Evolutionary conservation across 2,329 filamentous ascomycete genomes (phyloP).

Genomic region (Penicillium sp.): DNA sequence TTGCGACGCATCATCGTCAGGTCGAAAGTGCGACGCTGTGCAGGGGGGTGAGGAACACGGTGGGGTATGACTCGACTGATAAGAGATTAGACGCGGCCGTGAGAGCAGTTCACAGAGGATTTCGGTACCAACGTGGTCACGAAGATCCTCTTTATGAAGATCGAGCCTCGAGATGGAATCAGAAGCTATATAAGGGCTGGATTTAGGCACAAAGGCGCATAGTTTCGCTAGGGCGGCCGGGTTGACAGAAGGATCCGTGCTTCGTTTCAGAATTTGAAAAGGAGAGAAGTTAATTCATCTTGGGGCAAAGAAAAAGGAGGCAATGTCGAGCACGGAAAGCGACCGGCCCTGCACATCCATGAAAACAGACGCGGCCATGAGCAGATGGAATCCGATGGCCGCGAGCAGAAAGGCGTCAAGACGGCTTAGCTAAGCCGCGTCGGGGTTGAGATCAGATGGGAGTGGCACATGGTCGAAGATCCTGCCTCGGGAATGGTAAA

Average conservation of each 20-base stretch:
- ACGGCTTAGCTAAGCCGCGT: slow-evolving; percentile 27
- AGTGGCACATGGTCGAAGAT: background rate
- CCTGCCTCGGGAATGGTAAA: background rate
- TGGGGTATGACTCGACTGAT: slow-evolving; percentile 48
- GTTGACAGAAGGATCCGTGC: slow-evolving; percentile 32
- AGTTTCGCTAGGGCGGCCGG: slow-evolving; percentile 16
- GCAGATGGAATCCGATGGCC: slow-evolving; percentile 24
- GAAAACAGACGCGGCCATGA: slow-evolving; percentile 3
- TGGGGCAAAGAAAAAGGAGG: slow-evolving; percentile 2
- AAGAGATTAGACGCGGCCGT: slow-evolving; percentile 35
- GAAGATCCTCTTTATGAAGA: background rate
- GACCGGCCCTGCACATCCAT: background rate
- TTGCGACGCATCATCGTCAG: slow-evolving; percentile 42
- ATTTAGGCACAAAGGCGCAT: slow-evolving; percentile 14
- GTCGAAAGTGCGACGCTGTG: slow-evolving; percentile 41
- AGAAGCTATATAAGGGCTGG: slow-evolving; percentile 4
- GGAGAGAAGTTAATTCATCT: slow-evolving; percentile 11
- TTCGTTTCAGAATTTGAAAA: slow-evolving; percentile 31
- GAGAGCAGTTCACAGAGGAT: background rate
- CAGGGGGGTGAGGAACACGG: slow-evolving; percentile 13
- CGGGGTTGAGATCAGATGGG: background rate
- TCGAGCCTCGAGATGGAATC: background rate
- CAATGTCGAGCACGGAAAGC: background rate
- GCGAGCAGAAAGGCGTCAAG: slow-evolving; percentile 26
- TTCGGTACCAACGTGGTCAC: background rate